These are phyloP conservation scores for Penicillium capsulatum DNA, from an alignment of 2,329 filamentous ascomycete genomes.

Conservation along the genomic window DNA sequence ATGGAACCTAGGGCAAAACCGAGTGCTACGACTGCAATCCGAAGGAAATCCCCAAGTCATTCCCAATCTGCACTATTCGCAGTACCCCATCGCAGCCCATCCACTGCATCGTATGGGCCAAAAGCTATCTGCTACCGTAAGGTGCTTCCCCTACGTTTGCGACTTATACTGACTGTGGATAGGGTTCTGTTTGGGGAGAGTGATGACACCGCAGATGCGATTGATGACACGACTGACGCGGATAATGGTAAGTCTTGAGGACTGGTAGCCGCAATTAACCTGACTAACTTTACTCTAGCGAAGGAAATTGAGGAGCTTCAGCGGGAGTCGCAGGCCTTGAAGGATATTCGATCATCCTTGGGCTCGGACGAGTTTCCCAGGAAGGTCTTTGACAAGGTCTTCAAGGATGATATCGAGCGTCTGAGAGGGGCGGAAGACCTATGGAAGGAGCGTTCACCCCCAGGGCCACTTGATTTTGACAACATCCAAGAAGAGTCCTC, in stretches of 20 bases:
- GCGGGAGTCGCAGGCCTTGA: slow-evolving; percentile 76
- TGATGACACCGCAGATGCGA: slow-evolving; percentile 68
- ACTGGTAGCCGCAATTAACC: not conserved
- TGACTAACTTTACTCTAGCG: slow-evolving; percentile 40
- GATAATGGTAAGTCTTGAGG: slow-evolving; percentile 63
- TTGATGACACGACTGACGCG: slow-evolving; percentile 69
- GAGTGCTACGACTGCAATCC: slow-evolving; percentile 94
- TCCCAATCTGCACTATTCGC: slow-evolving; percentile 94
- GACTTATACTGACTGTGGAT: not conserved
- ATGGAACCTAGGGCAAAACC: slow-evolving; percentile 60
- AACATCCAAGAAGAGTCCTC: slow-evolving; percentile 53
- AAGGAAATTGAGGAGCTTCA: slow-evolving; percentile 83
- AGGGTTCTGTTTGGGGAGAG: slow-evolving; percentile 86
- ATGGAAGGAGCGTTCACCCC: slow-evolving; percentile 81
- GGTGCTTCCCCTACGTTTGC: slow-evolving; percentile 3
- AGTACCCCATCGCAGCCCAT: slow-evolving; percentile 95
- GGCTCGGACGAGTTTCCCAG: slow-evolving; percentile 72
- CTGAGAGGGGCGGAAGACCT: slow-evolving; percentile 86
- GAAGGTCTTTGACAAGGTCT: slow-evolving; percentile 90
- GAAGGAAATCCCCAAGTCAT: slow-evolving; percentile 87
- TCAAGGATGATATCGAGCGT: slow-evolving; percentile 75
- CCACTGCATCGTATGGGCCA: slow-evolving; percentile 98
- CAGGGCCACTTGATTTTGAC: slow-evolving; percentile 68
- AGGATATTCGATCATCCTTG: slow-evolving; percentile 75
- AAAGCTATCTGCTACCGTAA: slow-evolving; percentile 84